Percentiles rank a stretch among this genome's conserved stretches.
Conservation (phyloP, 371 early-diverging fungal species). For the Saksenaea oblongispora region DNA sequence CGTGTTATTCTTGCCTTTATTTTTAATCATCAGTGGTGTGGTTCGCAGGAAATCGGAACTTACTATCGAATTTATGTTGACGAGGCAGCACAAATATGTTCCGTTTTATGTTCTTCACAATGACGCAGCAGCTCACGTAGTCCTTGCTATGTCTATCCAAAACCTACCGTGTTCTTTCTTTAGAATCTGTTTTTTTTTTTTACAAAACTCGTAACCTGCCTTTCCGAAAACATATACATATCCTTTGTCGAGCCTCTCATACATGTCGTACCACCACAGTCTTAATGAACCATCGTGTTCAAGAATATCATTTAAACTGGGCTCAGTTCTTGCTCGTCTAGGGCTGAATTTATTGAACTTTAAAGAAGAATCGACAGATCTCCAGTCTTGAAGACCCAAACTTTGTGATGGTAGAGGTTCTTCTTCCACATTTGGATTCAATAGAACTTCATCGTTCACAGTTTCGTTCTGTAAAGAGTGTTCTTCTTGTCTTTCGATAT, state of each 20-base stretch:
- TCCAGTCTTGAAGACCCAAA: no score
- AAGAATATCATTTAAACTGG: slow-evolving; percentile 21
- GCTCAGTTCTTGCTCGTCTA: neutral
- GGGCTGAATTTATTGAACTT: neutral
- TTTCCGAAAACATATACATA: slow-evolving; percentile 86
- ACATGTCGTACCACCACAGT: slow-evolving; percentile 87
- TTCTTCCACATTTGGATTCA: no score
- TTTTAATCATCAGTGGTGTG: neutral
- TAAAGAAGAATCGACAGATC: no score
- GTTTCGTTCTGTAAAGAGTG: no score
- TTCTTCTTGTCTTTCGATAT: no score
- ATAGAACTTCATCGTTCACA: no score
- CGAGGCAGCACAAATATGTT: slow-evolving; percentile 86
- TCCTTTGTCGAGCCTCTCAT: slow-evolving; percentile 62
- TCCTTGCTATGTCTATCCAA: slow-evolving; percentile 30
- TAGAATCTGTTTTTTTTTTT: neutral
- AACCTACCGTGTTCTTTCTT: neutral
- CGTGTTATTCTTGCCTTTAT: slow-evolving; percentile 28
- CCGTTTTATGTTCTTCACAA: slow-evolving; percentile 72
- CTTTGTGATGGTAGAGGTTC: no score
- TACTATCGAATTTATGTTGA: slow-evolving; percentile 32
- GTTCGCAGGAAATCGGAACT: neutral
- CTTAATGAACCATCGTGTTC: slow-evolving; percentile 56
- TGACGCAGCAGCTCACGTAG: slow-evolving; percentile 75
- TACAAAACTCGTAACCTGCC: slow-evolving; percentile 12